phyloP scores from a whole-genome alignment of 2,329 filamentous ascomycete species.

The Fusarium irregulare region DNA sequence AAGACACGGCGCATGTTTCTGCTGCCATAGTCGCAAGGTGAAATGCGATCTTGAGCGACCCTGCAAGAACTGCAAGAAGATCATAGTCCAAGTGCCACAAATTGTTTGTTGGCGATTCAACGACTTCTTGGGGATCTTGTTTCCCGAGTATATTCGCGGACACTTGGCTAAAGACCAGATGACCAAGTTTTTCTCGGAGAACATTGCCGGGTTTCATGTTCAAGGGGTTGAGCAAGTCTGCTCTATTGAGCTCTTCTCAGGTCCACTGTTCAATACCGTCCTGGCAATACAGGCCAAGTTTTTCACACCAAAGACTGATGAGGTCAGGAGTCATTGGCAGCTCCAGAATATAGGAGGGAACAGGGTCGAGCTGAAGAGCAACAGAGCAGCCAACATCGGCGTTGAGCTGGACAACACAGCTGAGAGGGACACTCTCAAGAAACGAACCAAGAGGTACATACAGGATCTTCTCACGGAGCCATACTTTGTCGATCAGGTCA shows the following conservation, averaged over 20 bases:
- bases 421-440: slow-evolving; percentile 60
- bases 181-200: slow-evolving; percentile 60
- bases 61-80: slow-evolving; percentile 67
- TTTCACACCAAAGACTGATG: slow-evolving; percentile 61
- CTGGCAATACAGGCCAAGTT: slow-evolving; percentile 63
- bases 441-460: slow-evolving; percentile 61
- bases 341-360: slow-evolving; percentile 51
- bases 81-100: slow-evolving; percentile 62
- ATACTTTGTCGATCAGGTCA: slow-evolving; percentile 62
- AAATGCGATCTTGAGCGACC: slow-evolving; percentile 67
- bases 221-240: slow-evolving; percentile 56
- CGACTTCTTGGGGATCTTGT: slow-evolving; percentile 64
- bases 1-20: slow-evolving; percentile 67
- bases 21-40: slow-evolving; percentile 69
- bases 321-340: slow-evolving; percentile 65
- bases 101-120: slow-evolving; percentile 70
- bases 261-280: slow-evolving; percentile 56
- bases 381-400: slow-evolving; percentile 62
- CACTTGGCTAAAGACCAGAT: slow-evolving; percentile 65
- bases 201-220: slow-evolving; percentile 58
- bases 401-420: slow-evolving; percentile 57
- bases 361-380: slow-evolving; percentile 55
- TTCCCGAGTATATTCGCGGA: slow-evolving; percentile 62
- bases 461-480: slow-evolving; percentile 61
- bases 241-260: slow-evolving; percentile 62